Evolutionary conservation across 305 asterid genomes (phyloP).

Genomic region (Euphrasia arctica): DNA sequence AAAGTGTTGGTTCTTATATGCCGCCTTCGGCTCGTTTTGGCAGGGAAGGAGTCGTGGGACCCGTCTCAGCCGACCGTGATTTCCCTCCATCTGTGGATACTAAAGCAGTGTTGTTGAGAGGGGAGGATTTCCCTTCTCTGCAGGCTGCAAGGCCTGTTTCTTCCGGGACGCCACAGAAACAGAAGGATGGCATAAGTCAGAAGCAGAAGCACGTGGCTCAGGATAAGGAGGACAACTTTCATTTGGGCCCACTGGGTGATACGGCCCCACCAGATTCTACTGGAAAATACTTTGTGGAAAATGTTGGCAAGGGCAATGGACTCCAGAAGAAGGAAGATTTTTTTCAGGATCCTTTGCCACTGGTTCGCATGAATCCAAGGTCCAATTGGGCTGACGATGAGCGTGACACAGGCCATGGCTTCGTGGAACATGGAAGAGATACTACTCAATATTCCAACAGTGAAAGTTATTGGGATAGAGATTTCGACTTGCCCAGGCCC

Average conservation of each 20-base stretch:
- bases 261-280: conserved; percentile 39
- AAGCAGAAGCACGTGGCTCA: conserved; percentile 57
- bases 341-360: conserved; percentile 71
- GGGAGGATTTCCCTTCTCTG: conserved; percentile 96
- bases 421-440: conserved; percentile 67
- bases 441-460: conserved; percentile 46
- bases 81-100: conserved; percentile 45
- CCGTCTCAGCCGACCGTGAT: conserved; percentile 43
- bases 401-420: conserved; percentile 88
- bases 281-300: conserved; percentile 41
- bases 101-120: conserved; percentile 81
- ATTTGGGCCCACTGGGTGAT: conserved; percentile 46
- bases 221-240: conserved; percentile 44
- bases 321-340: conserved; percentile 48
- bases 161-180: conserved; percentile 66
- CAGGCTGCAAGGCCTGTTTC: conserved; percentile 82
- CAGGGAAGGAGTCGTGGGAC: conserved; percentile 39
- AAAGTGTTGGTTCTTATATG: conserved; percentile 55
- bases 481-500: conserved; percentile 78
- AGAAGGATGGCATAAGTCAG: conserved; percentile 53
- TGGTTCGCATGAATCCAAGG: conserved; percentile 78
- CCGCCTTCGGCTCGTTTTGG: conserved; percentile 72
- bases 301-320: conserved; percentile 41
- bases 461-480: conserved; percentile 83
- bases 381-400: conserved; percentile 99